phyloP scores from a whole-genome alignment of 1,284 basidiomycete genomes.

The Tausonia pullulans region DNA sequence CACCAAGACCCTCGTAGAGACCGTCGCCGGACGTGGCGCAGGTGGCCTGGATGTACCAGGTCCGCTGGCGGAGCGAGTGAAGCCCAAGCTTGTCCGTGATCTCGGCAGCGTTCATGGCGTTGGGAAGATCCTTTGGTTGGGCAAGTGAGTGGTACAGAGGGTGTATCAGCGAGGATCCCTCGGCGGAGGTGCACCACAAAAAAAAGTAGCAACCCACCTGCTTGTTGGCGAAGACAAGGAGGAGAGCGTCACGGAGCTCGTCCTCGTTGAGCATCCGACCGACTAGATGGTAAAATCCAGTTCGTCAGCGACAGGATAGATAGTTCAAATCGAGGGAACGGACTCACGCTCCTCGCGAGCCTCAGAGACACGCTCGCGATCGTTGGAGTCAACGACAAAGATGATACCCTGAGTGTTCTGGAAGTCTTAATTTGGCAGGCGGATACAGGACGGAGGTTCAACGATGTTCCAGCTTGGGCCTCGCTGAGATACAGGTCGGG shows the following conservation, averaged over 20 bases:
- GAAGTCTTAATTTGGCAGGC: conserved; percentile 61
- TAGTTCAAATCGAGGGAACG: neutral
- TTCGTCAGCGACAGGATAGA: neutral
- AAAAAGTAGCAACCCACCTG: conserved; percentile 41
- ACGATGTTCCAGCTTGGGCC: neutral
- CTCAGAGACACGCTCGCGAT: conserved; percentile 98
- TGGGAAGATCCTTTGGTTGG: conserved; percentile 66
- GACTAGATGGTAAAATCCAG: conserved; percentile 34
- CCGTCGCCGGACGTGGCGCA: conserved; percentile 99
- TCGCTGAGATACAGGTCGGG: neutral
- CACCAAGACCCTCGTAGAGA: conserved; percentile 66
- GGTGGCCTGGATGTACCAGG: conserved; percentile 99
- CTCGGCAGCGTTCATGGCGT: conserved; percentile 99
- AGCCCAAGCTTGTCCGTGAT: conserved; percentile 99
- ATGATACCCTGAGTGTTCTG: conserved; percentile 99
- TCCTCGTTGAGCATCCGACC: conserved; percentile 99
- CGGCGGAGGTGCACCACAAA: neutral
- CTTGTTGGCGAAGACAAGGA: conserved; percentile 99
- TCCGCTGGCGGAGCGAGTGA: conserved; percentile 90
- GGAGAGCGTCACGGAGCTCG: conserved; percentile 94
- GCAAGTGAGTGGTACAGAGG: neutral
- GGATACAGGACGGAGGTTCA: neutral
- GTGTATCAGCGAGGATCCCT: neutral
- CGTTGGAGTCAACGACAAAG: conserved; percentile 99
- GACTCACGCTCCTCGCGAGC: conserved; percentile 78